Evolutionary conservation across 371 early-diverging fungal genomes (phyloP).

Genomic region (Catenaria anguillulae): DNA sequence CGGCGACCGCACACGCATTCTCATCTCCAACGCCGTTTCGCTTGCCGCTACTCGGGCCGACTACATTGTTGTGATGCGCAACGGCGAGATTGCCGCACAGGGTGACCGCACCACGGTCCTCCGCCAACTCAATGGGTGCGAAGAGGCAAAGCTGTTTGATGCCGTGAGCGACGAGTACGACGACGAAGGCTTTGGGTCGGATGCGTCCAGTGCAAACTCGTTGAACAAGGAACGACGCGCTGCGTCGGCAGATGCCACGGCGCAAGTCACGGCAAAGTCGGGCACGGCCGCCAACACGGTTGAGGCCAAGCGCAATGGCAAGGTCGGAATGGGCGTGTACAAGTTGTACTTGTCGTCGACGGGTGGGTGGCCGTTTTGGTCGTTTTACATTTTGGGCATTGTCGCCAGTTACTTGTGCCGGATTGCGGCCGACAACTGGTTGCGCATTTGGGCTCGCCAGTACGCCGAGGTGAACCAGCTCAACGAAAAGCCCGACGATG

Average conservation of each 20-base stretch:
- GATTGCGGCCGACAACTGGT: slow-evolving; percentile 4
- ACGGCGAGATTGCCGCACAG: slow-evolving; percentile 42
- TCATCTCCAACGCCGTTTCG: slow-evolving; percentile 57
- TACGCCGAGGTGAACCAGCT: background rate
- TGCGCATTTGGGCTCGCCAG: slow-evolving; percentile 1
- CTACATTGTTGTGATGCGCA: slow-evolving; percentile 48
- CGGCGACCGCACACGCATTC: slow-evolving; percentile 47
- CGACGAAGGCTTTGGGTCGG: no score
- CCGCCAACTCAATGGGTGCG: background rate
- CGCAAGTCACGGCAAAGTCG: no score
- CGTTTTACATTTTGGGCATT: no score
- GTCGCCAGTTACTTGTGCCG: slow-evolving; percentile 5
- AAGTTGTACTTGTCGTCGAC: slow-evolving; percentile 42
- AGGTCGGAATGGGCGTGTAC: slow-evolving; percentile 38
- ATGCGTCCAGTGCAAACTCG: background rate
- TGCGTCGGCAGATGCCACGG: no score
- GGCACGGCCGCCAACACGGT: no score
- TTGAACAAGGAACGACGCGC: no score
- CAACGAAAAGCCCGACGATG: background rate
- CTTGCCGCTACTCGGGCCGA: slow-evolving; percentile 52
- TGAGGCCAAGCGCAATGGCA: background rate
- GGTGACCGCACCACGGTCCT: slow-evolving; percentile 27
- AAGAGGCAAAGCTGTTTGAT: background rate
- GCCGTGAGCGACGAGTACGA: no score
- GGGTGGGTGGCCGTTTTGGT: slow-evolving; percentile 44